A percentile compares a stretch with the other conserved stretches of the same genome.
Evolutionary conservation across 768 basidiomycete species (phyloP).

Genomic region (Kwoniella mangroviensis): DNA sequence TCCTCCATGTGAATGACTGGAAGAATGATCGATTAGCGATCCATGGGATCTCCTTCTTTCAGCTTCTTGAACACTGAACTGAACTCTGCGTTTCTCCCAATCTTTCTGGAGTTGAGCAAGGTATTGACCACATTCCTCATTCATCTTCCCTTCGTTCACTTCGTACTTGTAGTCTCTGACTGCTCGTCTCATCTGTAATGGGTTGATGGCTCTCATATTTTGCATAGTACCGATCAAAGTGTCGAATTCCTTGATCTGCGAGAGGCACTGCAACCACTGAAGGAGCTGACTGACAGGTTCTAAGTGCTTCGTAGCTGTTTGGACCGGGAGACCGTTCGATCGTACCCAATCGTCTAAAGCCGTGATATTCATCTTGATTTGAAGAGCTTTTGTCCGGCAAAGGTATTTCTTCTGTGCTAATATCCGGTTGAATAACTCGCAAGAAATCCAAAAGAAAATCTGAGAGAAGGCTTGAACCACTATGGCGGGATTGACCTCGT

Average conservation of each 20-base stretch:
- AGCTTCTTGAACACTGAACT: slow-evolving; percentile 63
- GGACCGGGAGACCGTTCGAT: slow-evolving; percentile 75
- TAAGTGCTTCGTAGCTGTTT: slow-evolving; percentile 75
- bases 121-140: slow-evolving; percentile 93
- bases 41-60: slow-evolving; percentile 65
- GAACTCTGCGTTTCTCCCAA: slow-evolving; percentile 91
- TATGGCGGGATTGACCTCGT: slow-evolving; percentile 84
- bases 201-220: slow-evolving; percentile 82
- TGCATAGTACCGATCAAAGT: slow-evolving; percentile 89
- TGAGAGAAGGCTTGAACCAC: slow-evolving; percentile 93
- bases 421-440: slow-evolving; percentile 63
- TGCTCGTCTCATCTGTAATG: slow-evolving; percentile 93
- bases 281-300: slow-evolving; percentile 76
- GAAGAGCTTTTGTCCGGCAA: slow-evolving; percentile 84
- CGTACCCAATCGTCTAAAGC: slow-evolving; percentile 91
- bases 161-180: slow-evolving; percentile 86
- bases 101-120: slow-evolving; percentile 93
- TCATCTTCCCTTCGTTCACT: slow-evolving; percentile 88
- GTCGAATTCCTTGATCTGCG: slow-evolving; percentile 84
- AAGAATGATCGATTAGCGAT: slow-evolving; percentile 60
- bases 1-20: slow-evolving; percentile 44
- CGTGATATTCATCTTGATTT: slow-evolving; percentile 84
- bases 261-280: slow-evolving; percentile 69
- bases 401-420: slow-evolving; percentile 81
- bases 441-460: slow-evolving; percentile 97